Base-by-base conservation (phyloP, 2,329 filamentous ascomycete genomes). In the Zymoseptoria pseudotritici region DNA sequence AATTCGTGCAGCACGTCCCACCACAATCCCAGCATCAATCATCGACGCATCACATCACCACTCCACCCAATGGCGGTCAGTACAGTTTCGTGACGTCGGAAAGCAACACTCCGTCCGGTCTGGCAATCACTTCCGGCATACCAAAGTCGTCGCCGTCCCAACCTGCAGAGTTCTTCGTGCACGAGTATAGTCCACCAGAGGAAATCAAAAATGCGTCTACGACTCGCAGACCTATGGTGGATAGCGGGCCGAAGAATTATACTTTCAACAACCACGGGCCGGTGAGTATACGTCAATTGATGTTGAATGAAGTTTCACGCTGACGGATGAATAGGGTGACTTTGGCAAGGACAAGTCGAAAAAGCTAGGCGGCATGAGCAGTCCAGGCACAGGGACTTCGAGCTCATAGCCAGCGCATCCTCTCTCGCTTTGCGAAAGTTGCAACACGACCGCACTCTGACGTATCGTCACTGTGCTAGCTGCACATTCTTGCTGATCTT, bases 261-360 rank as follows among this genome's bases (percentile, higher is more conserved):
- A 76, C 77, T 17, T 80, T 80, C 58, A 75, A 77, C 53, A 79
- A 79, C 54, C 75, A 78, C 59, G 75, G 75, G 9, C 77, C 78
- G 1, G 71, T 46, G 2, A 46, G 36, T 46, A 46, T 17, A 17
- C 13, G 36, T 46, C 36, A n/a, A 46, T 17, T 46, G 73, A 61
- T 75, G 79, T 63, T 80, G 78, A 46, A 46, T 4, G 13, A n/a
- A 46, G 17, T n/a, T n/a, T 46, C 17, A n/a, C 36, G 36, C 36
- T 46, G 13, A 46, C 36, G 36, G 5, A 46, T 17, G 11, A 46
- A 46, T n/a, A 46, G 36, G 36, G 36, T 46, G 36, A 46, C 64
- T 29, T 53, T 29, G 70, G 70, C 60, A 70, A 68, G 60, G 66
- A 67, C 49, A 71, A 70, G 62, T 56, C 56, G 8, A 68, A 66